Evolutionary conservation across 305 asterid genomes (phyloP).

Genomic region (Fraxinus xanthoxyloides): DNA sequence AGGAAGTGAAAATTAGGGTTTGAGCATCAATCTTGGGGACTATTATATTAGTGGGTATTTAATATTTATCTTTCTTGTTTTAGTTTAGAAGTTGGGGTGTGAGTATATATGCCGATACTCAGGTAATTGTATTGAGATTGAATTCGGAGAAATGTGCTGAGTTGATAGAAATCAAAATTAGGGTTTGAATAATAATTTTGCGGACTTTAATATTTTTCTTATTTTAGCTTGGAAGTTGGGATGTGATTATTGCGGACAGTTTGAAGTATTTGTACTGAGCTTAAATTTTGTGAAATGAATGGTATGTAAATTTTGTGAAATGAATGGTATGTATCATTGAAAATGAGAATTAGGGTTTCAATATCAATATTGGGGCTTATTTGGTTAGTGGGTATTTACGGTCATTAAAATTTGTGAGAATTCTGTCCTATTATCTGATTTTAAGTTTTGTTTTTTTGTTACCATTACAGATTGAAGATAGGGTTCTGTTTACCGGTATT

Average conservation of each 20-base stretch:
- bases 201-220: not conserved
- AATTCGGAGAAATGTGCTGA: not conserved
- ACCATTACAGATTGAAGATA: constrained; percentile 31
- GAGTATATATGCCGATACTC: not conserved
- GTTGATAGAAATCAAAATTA: not conserved
- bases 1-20: constrained; percentile 15
- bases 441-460: not conserved
- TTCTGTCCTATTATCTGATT: constrained; percentile 7
- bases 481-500: constrained; percentile 20
- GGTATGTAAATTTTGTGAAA: too few species aligned
- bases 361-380: not conserved
- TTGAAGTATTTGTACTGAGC: not conserved
- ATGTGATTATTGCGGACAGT: not conserved
- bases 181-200: constrained; percentile 15
- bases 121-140: not conserved
- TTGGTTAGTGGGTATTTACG: not conserved
- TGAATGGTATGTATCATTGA: too few species aligned
- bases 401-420: not conserved
- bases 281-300: not conserved
- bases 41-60: not conserved
- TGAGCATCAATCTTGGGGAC: not conserved
- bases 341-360: constrained; percentile 10
- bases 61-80: not conserved
- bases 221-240: not conserved
- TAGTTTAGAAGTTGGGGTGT: not conserved